Conservation (phyloP, 805 yeast species). For the Candida awuae region DNA sequence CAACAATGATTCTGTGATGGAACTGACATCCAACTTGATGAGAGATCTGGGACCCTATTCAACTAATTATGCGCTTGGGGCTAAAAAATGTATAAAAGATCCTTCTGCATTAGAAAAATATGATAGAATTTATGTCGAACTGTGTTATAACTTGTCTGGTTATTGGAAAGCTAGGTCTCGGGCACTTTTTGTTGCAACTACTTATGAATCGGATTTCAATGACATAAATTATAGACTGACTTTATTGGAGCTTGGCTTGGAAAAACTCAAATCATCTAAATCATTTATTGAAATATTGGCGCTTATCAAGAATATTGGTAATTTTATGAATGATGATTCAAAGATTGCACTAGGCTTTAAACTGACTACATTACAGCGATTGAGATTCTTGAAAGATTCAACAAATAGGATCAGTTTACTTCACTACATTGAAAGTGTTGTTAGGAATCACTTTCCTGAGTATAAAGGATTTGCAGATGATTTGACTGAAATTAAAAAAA, state of each 20-base stretch:
- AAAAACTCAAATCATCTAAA: slow-evolving; percentile 42
- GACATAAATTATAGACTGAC: slow-evolving; percentile 52
- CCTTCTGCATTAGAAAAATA: slow-evolving; percentile 54
- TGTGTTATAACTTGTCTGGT: slow-evolving; percentile 56
- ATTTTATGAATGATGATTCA: slow-evolving; percentile 66
- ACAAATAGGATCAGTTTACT: slow-evolving; percentile 63
- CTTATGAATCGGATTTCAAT: slow-evolving; percentile 57
- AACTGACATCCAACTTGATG: slow-evolving; percentile 47
- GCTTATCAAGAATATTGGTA: slow-evolving; percentile 66
- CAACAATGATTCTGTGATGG: slow-evolving; percentile 55
- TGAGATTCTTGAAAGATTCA: slow-evolving; percentile 64
- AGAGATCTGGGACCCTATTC: slow-evolving; percentile 59
- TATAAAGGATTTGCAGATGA: slow-evolving; percentile 55
- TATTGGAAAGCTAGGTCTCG: slow-evolving; percentile 72
- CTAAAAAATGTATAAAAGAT: slow-evolving; percentile 43
- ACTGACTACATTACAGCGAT: slow-evolving; percentile 57
- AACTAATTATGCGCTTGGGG: slow-evolving; percentile 35
- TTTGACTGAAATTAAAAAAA: slow-evolving; percentile 41
- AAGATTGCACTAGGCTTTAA: slow-evolving; percentile 67
- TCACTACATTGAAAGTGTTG: slow-evolving; percentile 64
- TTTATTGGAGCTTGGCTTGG: slow-evolving; percentile 51
- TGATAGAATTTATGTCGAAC: slow-evolving; percentile 60
- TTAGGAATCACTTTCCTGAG: slow-evolving; percentile 61
- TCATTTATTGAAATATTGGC: slow-evolving; percentile 52
- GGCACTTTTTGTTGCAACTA: slow-evolving; percentile 45